Evolutionary conservation across 106 monocot species (phyloP), one percentile per base, ranked within the genome.

Genomic region (Dendrobium huoshanense): DNA sequence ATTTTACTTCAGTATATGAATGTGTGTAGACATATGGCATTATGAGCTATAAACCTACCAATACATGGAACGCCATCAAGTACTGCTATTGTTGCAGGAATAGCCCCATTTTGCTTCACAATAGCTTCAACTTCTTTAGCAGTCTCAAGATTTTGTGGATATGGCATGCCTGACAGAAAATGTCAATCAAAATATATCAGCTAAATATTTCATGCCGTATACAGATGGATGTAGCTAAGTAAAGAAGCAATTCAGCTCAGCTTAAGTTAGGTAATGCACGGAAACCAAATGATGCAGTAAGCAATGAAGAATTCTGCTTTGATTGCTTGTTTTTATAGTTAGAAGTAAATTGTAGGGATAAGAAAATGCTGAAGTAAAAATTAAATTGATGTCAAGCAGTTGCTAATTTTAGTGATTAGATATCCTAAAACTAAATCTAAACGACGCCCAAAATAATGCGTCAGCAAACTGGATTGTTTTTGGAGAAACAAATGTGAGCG

Each of bases 61-160:
- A 98, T 81, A 76, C 85, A 88, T 24, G 95, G 95, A 78, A 91
- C 78, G 17, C 98, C 98, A 81, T 91, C 95, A 73, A 98, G 82
- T 83, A 98, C 93, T 64, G 98, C 98, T 87, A 98, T 91, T 44
- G 98, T 95, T 25, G 98, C 98, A 54, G 98, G 98, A 87, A 85
- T 73, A 41, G 91, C 95, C 55, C 98, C 98, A 80, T 91, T 95
- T 67, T 92, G 83, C 80, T 79, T 89, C 59, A 98, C 84, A 78
- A 95, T 88, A 80, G 92, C 85, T 55, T 98, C 92, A 73, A 98
- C 91, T 64, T 91, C 98, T 85, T 81, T 92, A 41, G 95, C 98
- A 70, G 98, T 98, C 59, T 83, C 82, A 51, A 95, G 79, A 87
- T 98, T 98, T 58, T 93, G 83, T 20, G 98, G 98, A 77, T 87